Percentiles rank a stretch among this genome's conserved stretches.
These are phyloP conservation scores for Corylus heterophylla DNA, from an alignment of 306 rosid species.

Conservation along the genomic window DNA sequence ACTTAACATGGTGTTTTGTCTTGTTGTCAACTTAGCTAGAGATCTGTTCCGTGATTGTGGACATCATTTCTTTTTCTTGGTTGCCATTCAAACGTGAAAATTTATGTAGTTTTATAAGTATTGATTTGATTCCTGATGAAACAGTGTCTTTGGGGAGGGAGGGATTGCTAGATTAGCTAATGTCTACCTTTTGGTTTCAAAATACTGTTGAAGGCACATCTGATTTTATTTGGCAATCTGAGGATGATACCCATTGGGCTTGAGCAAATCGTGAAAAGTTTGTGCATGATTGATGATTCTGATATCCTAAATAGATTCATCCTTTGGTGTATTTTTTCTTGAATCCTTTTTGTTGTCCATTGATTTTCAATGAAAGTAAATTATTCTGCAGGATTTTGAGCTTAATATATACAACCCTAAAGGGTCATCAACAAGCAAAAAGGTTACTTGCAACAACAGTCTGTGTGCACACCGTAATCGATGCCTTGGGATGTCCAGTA, in stretches of 20 bases:
- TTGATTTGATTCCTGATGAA: background rate
- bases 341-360: background rate
- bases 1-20: background rate
- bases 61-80: background rate
- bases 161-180: background rate
- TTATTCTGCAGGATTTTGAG: constrained; percentile 61
- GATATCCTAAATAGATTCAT: background rate
- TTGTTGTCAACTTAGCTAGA: background rate
- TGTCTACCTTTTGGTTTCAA: background rate
- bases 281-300: background rate
- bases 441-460: constrained; percentile 67
- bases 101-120: background rate
- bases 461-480: constrained; percentile 60
- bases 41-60: background rate
- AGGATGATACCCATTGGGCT: constrained; percentile 9
- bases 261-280: background rate
- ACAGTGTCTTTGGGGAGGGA: background rate
- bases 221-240: background rate
- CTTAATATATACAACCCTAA: constrained; percentile 76
- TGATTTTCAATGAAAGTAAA: background rate
- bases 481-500: constrained; percentile 60
- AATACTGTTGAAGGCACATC: background rate
- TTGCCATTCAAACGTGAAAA: background rate
- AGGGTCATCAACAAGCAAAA: constrained; percentile 78
- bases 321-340: constrained; percentile 3